phyloP scores from a whole-genome alignment of 768 basidiomycete genomes.

The Termitomyces titanicus region DNA sequence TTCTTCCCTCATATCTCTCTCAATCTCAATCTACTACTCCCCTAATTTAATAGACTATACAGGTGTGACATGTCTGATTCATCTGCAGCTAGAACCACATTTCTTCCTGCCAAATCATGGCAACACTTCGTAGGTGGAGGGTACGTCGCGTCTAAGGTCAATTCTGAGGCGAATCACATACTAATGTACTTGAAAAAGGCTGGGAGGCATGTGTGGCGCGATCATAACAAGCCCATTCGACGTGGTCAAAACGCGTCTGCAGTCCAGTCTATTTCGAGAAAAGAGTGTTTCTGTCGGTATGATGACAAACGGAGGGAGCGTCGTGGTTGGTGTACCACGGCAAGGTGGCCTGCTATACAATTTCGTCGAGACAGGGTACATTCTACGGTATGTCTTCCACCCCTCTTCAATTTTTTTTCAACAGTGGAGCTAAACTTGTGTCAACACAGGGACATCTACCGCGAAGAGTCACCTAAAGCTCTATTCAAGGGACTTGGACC shows the following conservation, averaged over 20 bases:
- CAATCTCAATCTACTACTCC: not conserved
- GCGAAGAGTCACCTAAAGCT: conserved; percentile 81
- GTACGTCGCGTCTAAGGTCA: conserved; percentile 40
- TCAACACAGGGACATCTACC: conserved; percentile 70
- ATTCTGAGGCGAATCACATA: not conserved
- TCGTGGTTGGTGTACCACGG: conserved; percentile 35
- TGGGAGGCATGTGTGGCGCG: conserved; percentile 98
- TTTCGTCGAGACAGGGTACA: conserved; percentile 91
- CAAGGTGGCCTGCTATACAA: conserved; percentile 69
- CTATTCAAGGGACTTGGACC: conserved; percentile 94
- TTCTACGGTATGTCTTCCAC: conserved; percentile 63
- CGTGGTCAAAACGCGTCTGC: conserved; percentile 94
- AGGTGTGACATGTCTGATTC: conserved; percentile 16
- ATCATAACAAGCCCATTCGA: conserved; percentile 97
- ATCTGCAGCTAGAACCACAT: conserved; percentile 28
- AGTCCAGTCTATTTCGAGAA: conserved; percentile 75
- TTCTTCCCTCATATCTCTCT: not conserved
- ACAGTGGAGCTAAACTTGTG: too few relatives aligned
- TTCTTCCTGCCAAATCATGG: conserved; percentile 74
- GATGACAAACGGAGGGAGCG: conserved; percentile 26
- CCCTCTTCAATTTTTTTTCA: not conserved
- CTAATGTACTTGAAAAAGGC: conserved; percentile 35
- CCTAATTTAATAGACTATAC: not conserved
- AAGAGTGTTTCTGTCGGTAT: conserved; percentile 34
- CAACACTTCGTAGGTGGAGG: conserved; percentile 84